A percentile compares a stretch with the other conserved stretches of the same genome.
Evolutionary conservation across 2,329 filamentous ascomycete genomes (phyloP).

Genomic region (Setomelanomma holmii): DNA sequence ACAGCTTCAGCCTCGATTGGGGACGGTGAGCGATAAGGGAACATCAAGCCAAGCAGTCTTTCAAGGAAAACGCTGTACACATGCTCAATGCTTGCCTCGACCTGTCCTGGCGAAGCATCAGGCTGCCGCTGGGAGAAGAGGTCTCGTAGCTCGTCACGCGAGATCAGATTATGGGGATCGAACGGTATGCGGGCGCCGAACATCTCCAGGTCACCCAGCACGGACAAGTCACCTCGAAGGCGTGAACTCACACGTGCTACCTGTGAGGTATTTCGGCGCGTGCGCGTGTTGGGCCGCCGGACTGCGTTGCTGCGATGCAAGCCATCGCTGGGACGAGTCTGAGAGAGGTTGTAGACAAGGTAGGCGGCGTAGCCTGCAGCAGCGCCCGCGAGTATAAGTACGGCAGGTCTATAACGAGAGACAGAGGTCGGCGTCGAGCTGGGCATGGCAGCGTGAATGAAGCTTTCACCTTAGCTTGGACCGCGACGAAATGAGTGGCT

Average conservation of each 20-base stretch:
- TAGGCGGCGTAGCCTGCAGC: constrained; percentile 66
- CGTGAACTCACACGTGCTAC: constrained; percentile 23
- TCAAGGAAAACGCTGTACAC: constrained; percentile 42
- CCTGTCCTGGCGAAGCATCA: constrained; percentile 21
- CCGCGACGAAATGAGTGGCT: too few relatives aligned
- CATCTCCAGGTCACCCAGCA: constrained; percentile 35
- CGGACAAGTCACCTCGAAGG: constrained; percentile 24
- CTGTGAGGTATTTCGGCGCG: constrained; percentile 30
- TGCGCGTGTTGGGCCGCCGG: constrained; percentile 57
- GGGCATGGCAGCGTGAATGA: constrained; percentile 33
- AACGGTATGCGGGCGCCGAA: constrained; percentile 33
- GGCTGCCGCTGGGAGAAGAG: constrained; percentile 28
- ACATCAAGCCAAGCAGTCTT: constrained; percentile 31
- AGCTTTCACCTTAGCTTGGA: too few relatives aligned
- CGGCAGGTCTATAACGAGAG: constrained; percentile 53
- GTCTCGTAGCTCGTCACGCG: constrained; percentile 27
- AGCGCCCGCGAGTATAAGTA: constrained; percentile 64
- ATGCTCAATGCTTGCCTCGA: constrained; percentile 28
- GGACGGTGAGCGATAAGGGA: constrained; percentile 26
- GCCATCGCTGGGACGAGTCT: constrained; percentile 32
- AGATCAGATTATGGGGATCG: constrained; percentile 29
- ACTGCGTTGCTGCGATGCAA: constrained; percentile 74
- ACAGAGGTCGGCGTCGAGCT: constrained; percentile 41
- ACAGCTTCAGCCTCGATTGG: constrained; percentile 27
- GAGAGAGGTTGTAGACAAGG: constrained; percentile 60